Conservation (phyloP, 148 eudicot species). For the Fagopyrum tataricum region DNA sequence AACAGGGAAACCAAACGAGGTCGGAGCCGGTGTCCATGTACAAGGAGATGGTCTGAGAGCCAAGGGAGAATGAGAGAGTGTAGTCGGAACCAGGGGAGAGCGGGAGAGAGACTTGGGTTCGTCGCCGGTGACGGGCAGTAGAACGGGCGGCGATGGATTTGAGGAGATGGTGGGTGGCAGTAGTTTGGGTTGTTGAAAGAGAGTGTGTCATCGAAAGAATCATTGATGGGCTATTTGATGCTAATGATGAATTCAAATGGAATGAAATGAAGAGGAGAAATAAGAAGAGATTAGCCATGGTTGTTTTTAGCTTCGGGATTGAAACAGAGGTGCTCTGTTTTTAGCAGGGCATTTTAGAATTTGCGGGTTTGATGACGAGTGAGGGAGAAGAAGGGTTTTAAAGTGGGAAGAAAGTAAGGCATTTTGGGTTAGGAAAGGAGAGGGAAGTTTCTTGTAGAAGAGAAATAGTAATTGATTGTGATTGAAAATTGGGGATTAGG, state of each 20-base stretch:
- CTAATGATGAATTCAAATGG: not conserved
- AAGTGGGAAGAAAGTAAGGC: not conserved
- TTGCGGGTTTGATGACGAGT: not conserved
- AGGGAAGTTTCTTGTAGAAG: not conserved
- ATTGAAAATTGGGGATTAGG: not conserved
- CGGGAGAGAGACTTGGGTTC: conserved; percentile 62
- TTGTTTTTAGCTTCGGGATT: not conserved
- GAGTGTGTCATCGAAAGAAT: conserved; percentile 53
- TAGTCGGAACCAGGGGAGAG: conserved; percentile 76
- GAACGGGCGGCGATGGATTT: conserved; percentile 60
- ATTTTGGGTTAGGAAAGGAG: not conserved
- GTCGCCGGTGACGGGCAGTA: conserved; percentile 30
- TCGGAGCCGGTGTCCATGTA: conserved; percentile 97
- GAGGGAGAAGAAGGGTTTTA: not conserved
- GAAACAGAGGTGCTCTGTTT: not conserved
- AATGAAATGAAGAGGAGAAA: not conserved
- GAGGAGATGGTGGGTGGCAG: conserved; percentile 54
- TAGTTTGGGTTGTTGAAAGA: conserved; percentile 40
- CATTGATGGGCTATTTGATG: conserved; percentile 2
- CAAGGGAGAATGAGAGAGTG: conserved; percentile 62
- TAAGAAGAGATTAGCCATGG: not conserved
- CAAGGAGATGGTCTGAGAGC: conserved; percentile 50
- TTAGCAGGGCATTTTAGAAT: not conserved
- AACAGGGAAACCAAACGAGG: conserved; percentile 84
- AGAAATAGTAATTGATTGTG: not conserved